Evolutionary conservation across 768 basidiomycete species (phyloP), one percentile per base, ranked within the genome.

Genomic region (Stropharia rugosoannulata): DNA sequence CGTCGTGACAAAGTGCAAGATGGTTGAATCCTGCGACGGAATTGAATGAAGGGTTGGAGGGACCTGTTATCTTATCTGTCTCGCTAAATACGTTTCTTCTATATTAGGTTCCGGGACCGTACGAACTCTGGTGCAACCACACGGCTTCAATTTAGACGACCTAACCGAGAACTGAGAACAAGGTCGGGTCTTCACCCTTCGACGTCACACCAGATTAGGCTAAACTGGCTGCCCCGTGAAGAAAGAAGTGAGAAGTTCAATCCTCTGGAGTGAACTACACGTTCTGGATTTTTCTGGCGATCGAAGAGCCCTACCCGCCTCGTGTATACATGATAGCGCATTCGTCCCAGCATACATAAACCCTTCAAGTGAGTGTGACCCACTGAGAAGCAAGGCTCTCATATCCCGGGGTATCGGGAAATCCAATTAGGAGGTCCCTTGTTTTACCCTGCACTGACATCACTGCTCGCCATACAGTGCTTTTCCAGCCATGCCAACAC

Each of bases 401-500:
- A 54, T 54, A 45, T 54, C 45, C 53, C 53, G 53, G 39, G 16
- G 16, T 48, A 16, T 45, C 53, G 53, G 53, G 16, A 54, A 47
- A 38, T 48, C 43, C 37, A 19, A 44, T 9, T 15, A 19, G 38
- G 45, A 36, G 39, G 29, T 27, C 46, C 15, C 53, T 35, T 45
- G 52, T 45, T 53, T 45, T 36, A 27, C 44, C 25, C 19, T 8
- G 11, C 42, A 32, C 42, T 22, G 42, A 10, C 42, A 43, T 43
- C 16, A 43, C 16, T 43, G 10, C 42, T 32, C 5, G 9, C 7
- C 5, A 32, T 32, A 7, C 29, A 32, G 5, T 32, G 29, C 29
- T 32, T 32, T 32, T 32, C 29, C 29, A 32, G 29, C 29, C 29
- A 10, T 10, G 29, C 29, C 9, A 6, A 3, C 2, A 32, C 29